Evolutionary conservation across 306 rosid species (phyloP).

Genomic region (Casuarina cunninghamiana): DNA sequence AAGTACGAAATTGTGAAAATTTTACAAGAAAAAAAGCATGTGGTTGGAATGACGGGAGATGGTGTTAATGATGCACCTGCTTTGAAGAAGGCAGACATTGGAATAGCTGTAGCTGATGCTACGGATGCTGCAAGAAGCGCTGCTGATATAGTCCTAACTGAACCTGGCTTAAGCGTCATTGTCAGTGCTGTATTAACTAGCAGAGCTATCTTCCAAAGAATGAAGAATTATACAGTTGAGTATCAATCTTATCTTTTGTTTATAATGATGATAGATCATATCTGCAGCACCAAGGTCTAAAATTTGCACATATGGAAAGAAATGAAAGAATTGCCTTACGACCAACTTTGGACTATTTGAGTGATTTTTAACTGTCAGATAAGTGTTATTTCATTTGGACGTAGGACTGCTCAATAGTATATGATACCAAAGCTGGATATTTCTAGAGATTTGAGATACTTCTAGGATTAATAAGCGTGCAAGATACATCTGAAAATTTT

Average conservation of each 20-base stretch:
- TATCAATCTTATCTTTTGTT: slow-evolving; percentile 28
- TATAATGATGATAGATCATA: slow-evolving; percentile 21
- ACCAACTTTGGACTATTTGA: background rate
- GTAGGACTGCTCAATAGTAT: background rate
- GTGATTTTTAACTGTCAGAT: background rate
- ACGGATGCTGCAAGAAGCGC: slow-evolving; percentile 92
- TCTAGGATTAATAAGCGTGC: background rate
- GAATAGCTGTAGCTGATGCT: slow-evolving; percentile 87
- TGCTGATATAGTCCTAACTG: slow-evolving; percentile 83
- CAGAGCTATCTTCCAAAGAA: slow-evolving; percentile 86
- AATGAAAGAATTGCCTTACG: slow-evolving; percentile 12
- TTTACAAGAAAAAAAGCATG: slow-evolving; percentile 79
- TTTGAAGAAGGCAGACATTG: slow-evolving; percentile 88
- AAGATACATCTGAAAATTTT: background rate
- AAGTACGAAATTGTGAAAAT: slow-evolving; percentile 80
- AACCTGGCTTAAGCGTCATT: slow-evolving; percentile 85
- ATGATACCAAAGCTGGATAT: background rate
- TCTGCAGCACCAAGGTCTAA: slow-evolving; percentile 11
- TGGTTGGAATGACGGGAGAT: slow-evolving; percentile 93
- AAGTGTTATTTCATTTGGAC: background rate
- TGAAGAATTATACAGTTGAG: slow-evolving; percentile 90
- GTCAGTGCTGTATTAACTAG: slow-evolving; percentile 80
- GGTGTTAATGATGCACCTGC: slow-evolving; percentile 95
- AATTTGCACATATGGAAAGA: slow-evolving; percentile 12
- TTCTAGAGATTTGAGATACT: background rate